Conservation (phyloP, 2,329 filamentous ascomycete species). For the Epichloe brachyelytri region DNA sequence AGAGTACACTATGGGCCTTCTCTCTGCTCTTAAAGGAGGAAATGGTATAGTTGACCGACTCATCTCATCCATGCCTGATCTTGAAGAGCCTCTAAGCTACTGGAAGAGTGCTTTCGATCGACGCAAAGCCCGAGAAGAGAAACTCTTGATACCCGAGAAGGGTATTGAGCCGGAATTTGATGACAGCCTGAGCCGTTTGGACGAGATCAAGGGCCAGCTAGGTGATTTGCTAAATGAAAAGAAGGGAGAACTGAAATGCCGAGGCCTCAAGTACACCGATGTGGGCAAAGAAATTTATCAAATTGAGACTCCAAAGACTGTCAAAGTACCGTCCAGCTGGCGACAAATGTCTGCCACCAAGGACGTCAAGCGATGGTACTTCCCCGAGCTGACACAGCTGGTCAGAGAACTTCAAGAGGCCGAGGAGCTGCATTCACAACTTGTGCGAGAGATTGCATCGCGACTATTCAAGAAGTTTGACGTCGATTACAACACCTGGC, state of each 20-base stretch:
- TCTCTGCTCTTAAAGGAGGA: slow-evolving; percentile 60
- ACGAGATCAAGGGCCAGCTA: slow-evolving; percentile 62
- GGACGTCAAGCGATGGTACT: slow-evolving; percentile 88
- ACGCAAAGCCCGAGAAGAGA: slow-evolving; percentile 61
- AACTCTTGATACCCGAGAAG: slow-evolving; percentile 69
- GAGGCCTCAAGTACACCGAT: slow-evolving; percentile 61
- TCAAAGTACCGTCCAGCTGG: slow-evolving; percentile 82
- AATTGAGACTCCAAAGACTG: slow-evolving; percentile 71
- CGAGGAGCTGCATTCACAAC: slow-evolving; percentile 84
- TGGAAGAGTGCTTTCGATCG: slow-evolving; percentile 93
- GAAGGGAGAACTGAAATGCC: slow-evolving; percentile 62
- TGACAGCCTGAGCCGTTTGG: slow-evolving; percentile 61
- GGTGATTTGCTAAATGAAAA: slow-evolving; percentile 57
- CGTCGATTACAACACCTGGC: slow-evolving; percentile 71
- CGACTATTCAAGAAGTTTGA: slow-evolving; percentile 85
- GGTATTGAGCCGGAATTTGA: slow-evolving; percentile 93
- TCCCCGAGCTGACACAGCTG: slow-evolving; percentile 64
- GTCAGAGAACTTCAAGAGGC: slow-evolving; percentile 86
- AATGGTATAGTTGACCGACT: slow-evolving; percentile 77
- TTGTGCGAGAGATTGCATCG: slow-evolving; percentile 72
- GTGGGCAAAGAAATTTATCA: slow-evolving; percentile 97
- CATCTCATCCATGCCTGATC: slow-evolving; percentile 73
- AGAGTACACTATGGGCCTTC: slow-evolving; percentile 77
- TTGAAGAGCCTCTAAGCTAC: slow-evolving; percentile 58
- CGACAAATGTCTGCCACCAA: slow-evolving; percentile 93